Conservation (phyloP, 1,284 basidiomycete genomes). For the Xerocomus nothofagi region DNA sequence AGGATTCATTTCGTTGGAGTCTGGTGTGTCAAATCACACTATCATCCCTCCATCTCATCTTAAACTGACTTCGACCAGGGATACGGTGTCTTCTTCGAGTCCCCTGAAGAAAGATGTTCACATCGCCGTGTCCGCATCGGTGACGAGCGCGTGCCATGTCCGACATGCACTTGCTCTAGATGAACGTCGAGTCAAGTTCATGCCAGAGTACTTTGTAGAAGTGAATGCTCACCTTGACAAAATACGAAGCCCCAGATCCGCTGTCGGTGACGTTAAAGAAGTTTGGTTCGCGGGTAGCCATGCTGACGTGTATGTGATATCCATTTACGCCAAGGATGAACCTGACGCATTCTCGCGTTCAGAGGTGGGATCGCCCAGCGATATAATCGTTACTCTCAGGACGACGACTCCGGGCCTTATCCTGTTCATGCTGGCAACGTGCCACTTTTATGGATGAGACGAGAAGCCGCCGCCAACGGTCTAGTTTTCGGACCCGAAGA, state of each 20-base stretch:
- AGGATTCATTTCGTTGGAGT: constrained; percentile 39
- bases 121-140: constrained; percentile 12
- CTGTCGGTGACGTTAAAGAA: constrained; percentile 18
- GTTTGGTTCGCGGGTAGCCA: constrained; percentile 18
- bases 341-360: neutral
- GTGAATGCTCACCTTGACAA: constrained; percentile 27
- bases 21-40: constrained; percentile 27
- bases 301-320: constrained; percentile 11
- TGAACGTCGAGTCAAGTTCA: constrained; percentile 39
- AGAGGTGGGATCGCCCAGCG: constrained; percentile 4
- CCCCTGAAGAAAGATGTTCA: constrained; percentile 19
- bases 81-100: constrained; percentile 40
- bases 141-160: constrained; percentile 32
- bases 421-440: constrained; percentile 17
- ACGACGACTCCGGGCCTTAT: neutral
- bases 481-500: neutral
- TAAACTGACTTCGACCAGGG: constrained; percentile 31
- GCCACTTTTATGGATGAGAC: constrained; percentile 19
- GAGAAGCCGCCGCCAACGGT: constrained; percentile 4
- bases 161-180: constrained; percentile 43
- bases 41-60: neutral
- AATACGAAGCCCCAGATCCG: neutral
- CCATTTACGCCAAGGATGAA: neutral
- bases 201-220: constrained; percentile 37
- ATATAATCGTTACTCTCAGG: neutral